Base-by-base conservation (phyloP, 306 rosid species). In the Crotalaria pallida region DNA sequence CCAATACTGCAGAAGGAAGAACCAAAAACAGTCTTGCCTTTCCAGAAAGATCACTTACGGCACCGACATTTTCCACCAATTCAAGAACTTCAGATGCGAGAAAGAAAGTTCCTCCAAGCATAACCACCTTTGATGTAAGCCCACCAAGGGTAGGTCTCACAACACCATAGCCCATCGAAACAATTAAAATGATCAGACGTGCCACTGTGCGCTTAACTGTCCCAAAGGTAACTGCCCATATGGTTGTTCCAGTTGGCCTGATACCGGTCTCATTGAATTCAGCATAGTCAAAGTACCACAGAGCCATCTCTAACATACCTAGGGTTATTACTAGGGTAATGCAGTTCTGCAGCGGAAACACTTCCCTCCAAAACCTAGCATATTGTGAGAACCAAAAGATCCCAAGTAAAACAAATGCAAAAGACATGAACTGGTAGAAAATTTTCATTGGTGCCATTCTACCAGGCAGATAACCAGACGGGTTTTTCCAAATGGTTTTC, bases 121-220 rank as follows among this genome's bases (percentile, higher is more conserved):
- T 67, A 65, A 87, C 16, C 47, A 94, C 97, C 87, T 94, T 94
- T 15, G 95, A 88, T 24, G 97, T 91, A 75, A 94, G 85, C 67
- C 99, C 99, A 55, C 99, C 99, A 31, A 94, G 90, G 66, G 99
- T 86, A 57, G 99, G 99, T 79, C 97, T 89, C 19, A 94, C 96
- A 73, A 94, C 99, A 79, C 97, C 99, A 52, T 83, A 94, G 22
- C 97, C 97, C 99, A 94, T 94, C 2, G 99, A 79, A 58, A 94
- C 99, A 64, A 84, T 87, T 50, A 94, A 88, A 65, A 94, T 82
- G 67, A 94, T 78, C 68, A 91, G 58, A 43, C 99, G 96, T 4
- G 99, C 90, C 7, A 91, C 92, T 0, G 97, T 91, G 21, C 85
- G 94, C 61, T 91, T 94, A 56, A 94, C 76, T 33, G 96, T 79